phyloP scores from a whole-genome alignment of 2,329 filamentous ascomycete species.

The Claviceps monticola region DNA sequence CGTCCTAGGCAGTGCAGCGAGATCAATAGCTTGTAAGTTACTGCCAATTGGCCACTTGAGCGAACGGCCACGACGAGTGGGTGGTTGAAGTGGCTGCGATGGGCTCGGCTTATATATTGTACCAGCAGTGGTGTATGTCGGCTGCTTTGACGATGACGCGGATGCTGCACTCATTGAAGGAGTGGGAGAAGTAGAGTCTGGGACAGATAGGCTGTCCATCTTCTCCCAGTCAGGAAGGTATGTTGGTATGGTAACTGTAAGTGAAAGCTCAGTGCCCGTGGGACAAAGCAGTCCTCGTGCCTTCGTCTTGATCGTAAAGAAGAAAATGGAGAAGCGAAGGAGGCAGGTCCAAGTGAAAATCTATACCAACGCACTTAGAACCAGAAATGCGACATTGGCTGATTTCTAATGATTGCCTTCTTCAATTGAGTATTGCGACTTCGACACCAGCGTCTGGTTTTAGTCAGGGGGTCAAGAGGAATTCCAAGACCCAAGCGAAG shows the following conservation, averaged over 20 bases:
- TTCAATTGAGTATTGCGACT: conserved; percentile 1
- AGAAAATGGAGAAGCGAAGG: conserved; percentile 11
- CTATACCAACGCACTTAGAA: not conserved
- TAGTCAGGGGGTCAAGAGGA: not conserved
- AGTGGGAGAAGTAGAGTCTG: conserved; percentile 12
- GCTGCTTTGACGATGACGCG: conserved; percentile 17
- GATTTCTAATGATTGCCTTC: conserved; percentile 7
- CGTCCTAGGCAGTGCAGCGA: conserved; percentile 24
- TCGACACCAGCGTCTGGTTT: not conserved
- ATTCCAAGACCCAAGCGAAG: not conserved
- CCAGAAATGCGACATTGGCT: not conserved
- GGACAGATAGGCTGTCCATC: conserved; percentile 16
- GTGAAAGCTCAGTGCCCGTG: not conserved
- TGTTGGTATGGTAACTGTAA: not conserved
- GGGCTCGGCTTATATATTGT: conserved; percentile 38
- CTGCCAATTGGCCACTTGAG: conserved; percentile 24
- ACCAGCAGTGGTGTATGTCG: conserved; percentile 42
- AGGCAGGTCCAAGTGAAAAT: conserved; percentile 19
- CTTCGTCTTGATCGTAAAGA: conserved; percentile 6
- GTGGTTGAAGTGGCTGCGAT: conserved; percentile 33
- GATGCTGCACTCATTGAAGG: conserved; percentile 11
- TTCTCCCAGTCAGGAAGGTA: conserved; percentile 6
- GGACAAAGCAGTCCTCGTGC: conserved; percentile 1
- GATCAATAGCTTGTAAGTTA: conserved; percentile 14
- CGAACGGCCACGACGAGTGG: conserved; percentile 34